Conservation (phyloP, 73 alveolate species). For the Paramecium bursaria region DNA sequence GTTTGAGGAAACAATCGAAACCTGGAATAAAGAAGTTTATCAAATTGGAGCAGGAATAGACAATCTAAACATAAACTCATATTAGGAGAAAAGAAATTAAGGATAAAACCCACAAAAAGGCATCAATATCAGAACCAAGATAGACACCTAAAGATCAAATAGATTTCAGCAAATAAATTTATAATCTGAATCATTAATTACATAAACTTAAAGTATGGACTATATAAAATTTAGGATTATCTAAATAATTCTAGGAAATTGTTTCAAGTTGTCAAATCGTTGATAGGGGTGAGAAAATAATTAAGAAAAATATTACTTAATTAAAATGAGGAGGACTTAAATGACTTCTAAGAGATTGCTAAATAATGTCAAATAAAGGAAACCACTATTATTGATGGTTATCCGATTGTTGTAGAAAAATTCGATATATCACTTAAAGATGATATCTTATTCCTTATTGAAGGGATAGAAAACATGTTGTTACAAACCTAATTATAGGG, state of each 20-base stretch:
- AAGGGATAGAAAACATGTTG: constrained; percentile 7
- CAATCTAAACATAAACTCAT: too few species aligned
- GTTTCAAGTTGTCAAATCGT: constrained; percentile 44
- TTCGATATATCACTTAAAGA: constrained; percentile 25
- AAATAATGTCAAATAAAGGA: constrained; percentile 27
- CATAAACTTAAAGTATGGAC: too few species aligned
- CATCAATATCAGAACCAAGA: too few species aligned
- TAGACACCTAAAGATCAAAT: too few species aligned
- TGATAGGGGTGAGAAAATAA: constrained; percentile 19
- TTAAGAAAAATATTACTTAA: not conserved
- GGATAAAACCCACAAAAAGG: too few species aligned
- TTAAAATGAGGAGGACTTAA: not conserved
- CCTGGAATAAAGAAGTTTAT: too few species aligned
- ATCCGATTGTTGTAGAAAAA: constrained; percentile 6
- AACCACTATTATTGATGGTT: not conserved
- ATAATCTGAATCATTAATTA: too few species aligned
- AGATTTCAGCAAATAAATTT: too few species aligned
- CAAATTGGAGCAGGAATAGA: too few species aligned
- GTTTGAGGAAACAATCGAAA: too few species aligned
- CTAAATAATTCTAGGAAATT: constrained; percentile 46
- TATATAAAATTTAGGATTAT: constrained; percentile 51
- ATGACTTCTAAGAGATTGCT: constrained; percentile 30
- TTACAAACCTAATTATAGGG: not conserved
- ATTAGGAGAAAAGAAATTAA: too few species aligned
- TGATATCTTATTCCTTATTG: constrained; percentile 34